Evolutionary conservation across 768 basidiomycete species (phyloP).

Genomic region (Rickenella mellea): DNA sequence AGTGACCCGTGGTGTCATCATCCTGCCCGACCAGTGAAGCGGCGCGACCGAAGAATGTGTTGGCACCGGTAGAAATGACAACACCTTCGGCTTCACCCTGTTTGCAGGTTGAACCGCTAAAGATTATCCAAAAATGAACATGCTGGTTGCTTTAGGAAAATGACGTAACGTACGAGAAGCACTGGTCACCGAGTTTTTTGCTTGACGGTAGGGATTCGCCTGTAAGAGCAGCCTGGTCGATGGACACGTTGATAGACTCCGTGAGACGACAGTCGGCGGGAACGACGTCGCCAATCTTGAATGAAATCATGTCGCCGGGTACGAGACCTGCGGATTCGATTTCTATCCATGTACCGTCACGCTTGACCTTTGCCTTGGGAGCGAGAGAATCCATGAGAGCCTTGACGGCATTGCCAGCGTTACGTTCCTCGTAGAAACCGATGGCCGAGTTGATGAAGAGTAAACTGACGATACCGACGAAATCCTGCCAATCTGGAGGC

Average conservation of each 20-base stretch:
- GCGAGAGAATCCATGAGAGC: constrained; percentile 99
- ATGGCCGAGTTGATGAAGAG: constrained; percentile 92
- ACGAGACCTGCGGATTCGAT: constrained; percentile 86
- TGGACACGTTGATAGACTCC: constrained; percentile 94
- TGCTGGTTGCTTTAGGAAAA: constrained; percentile 5
- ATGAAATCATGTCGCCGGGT: constrained; percentile 91
- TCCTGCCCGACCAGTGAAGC: constrained; percentile 96
- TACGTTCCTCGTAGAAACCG: constrained; percentile 96
- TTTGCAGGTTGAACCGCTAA: constrained; percentile 92
- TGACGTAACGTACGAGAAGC: constrained; percentile 78
- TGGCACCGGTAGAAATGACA: constrained; percentile 95
- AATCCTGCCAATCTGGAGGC: constrained; percentile 96
- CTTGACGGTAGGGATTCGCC: constrained; percentile 91
- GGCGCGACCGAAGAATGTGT: constrained; percentile 98
- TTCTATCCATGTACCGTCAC: constrained; percentile 76
- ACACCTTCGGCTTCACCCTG: constrained; percentile 99
- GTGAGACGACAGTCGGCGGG: constrained; percentile 96
- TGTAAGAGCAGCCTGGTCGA: constrained; percentile 96
- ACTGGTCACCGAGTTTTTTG: constrained; percentile 93
- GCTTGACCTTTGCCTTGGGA: constrained; percentile 93
- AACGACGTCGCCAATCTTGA: constrained; percentile 99
- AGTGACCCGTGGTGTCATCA: constrained; percentile 94
- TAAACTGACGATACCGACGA: constrained; percentile 89
- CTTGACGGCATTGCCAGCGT: constrained; percentile 98
- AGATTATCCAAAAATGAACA: constrained; percentile 7